These are phyloP conservation scores for Pisolithus albus DNA, from an alignment of 768 basidiomycete species.

Conservation along the genomic window DNA sequence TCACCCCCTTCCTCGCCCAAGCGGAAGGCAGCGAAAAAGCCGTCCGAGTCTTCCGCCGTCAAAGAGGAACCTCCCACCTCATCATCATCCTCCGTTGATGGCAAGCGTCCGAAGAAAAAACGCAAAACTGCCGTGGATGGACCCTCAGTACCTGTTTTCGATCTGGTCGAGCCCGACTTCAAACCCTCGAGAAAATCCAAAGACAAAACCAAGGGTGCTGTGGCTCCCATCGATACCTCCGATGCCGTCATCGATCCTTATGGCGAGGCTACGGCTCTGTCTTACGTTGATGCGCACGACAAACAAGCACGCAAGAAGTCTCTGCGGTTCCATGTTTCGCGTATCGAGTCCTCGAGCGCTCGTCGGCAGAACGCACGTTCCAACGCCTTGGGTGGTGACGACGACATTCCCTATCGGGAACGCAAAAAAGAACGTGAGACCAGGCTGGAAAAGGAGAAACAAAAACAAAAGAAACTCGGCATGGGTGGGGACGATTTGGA, in stretches of 20 bases:
- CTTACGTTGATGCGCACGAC: slow-evolving; percentile 70
- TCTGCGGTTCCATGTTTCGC: slow-evolving; percentile 88
- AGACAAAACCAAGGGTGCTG: slow-evolving; percentile 8
- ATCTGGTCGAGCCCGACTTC: slow-evolving; percentile 78
- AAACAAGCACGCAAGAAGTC: slow-evolving; percentile 77
- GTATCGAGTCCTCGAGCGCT: slow-evolving; percentile 77
- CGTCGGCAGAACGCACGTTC: slow-evolving; percentile 68
- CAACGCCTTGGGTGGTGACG: slow-evolving; percentile 78
- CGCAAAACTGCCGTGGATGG: slow-evolving; percentile 37
- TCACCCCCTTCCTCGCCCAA: slow-evolving; percentile 2
- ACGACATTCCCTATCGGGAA: slow-evolving; percentile 88
- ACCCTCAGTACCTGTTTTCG: slow-evolving; percentile 45
- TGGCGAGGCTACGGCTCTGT: slow-evolving; percentile 69
- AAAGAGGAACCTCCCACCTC: slow-evolving; percentile 7
- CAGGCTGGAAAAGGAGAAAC: slow-evolving; percentile 42
- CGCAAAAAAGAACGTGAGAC: slow-evolving; percentile 57
- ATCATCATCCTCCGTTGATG: slow-evolving; percentile 5
- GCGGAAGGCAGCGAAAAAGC: slow-evolving; percentile 5
- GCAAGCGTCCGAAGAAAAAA: slow-evolving; percentile 53
- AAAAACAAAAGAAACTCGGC: slow-evolving; percentile 23
- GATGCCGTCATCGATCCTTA: slow-evolving; percentile 34
- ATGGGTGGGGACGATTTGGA: slow-evolving; percentile 66
- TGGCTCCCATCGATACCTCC: slow-evolving; percentile 5
- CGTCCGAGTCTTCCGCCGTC: slow-evolving; percentile 8
- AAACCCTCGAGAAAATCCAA: slow-evolving; percentile 21